Evolutionary conservation across 116 monocot species (phyloP), one percentile per base, ranked within the genome.

Genomic region (Posidonia oceanica): DNA sequence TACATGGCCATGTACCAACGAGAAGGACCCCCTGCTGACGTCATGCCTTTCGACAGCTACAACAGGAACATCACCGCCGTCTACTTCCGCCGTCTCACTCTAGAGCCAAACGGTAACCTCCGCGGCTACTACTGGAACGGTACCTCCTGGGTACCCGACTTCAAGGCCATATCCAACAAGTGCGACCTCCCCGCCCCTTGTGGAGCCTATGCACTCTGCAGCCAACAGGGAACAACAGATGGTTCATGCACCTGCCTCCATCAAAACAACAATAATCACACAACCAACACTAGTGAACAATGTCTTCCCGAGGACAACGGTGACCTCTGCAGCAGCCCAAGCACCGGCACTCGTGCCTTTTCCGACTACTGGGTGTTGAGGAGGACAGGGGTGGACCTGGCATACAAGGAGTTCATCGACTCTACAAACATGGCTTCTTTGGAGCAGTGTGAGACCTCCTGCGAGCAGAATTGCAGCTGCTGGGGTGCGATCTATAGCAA

Each of bases 401-500:
- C 82, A 38, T 88, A 96, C 75, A 83, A 78, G 78, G 89, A 96
- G 65, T 22, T 81, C 23, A n/a, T 87, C 51, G 68, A 29, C 18
- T 85, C 61, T 64, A 44, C 41, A 18, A 78, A 83, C 70, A 55
- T 75, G 69, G 59, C 5, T 3, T 75, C 86, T 5, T 66, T 75
- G 73, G 82, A 80, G 64, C 85, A 86, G 39, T 96, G 96, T 69
- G 91, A 96, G 79, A 39, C 36, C 20, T 60, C 74, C 17, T 96
- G 91, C 76, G 62, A 74, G 65, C 70, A 29, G 23, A 91, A 87
- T 68, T 96, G 96, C 73, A 82, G 75, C 57, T 96, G 96, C 72
- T 89, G 96, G 91, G 96, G 91, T 17, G 85, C 88, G 16, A 61
- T 94, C 68, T 94, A 84, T 72, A 83, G 76, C 80, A 88, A 88